Evolutionary conservation across 108 stramenopile genomes (phyloP), one percentile per base, ranked within the genome.

Genomic region (Skeletonema potamos): DNA sequence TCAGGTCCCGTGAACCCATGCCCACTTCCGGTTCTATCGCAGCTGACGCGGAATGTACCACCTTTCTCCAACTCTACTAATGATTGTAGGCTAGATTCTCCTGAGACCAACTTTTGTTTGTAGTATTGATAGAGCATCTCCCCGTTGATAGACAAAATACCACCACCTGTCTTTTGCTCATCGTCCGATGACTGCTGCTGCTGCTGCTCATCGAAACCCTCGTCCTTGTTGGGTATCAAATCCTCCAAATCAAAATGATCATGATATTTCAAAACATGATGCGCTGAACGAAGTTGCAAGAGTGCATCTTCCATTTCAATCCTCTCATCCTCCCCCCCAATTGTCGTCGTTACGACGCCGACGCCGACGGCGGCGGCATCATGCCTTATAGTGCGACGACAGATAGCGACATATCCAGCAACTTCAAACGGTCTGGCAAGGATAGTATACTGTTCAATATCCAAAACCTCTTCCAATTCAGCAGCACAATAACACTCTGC

Each of bases 381-480:
- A n/a, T n/a, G n/a, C n/a, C n/a, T n/a, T n/a, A n/a, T n/a, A n/a
- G n/a, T n/a, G n/a, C n/a, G n/a, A 27, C 41, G 18, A 58, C 64
- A 70, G 59, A 58, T 54, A 18, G 82, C 86, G n/a, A 86, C 86
- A 65, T 81, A 86, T 9, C 88, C 88, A 67, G 86, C 88, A 54
- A 84, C 58, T 18, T 72, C 76, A 39, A 79, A 79, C 2, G 88
- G 88, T 9, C 86, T 64, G 11, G 83, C 77, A 30, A 83, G 28
- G 0, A 84, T 64, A n/a, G 65, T 65, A 62, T 64, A 54, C 41
- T 10, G 13, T 9, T 64, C 58, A n/a, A 28, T 30, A 41, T 62
- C 59, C 62, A 87, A 51, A 48, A 70, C 64, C 46, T 86, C 83
- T 37, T 68, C 71, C 5, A 87, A 74, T 58, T 90, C 89, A 0